These are phyloP conservation scores for Eimeria necatrix DNA, from an alignment of 169 alveolate genomes.

Conservation along the genomic window DNA sequence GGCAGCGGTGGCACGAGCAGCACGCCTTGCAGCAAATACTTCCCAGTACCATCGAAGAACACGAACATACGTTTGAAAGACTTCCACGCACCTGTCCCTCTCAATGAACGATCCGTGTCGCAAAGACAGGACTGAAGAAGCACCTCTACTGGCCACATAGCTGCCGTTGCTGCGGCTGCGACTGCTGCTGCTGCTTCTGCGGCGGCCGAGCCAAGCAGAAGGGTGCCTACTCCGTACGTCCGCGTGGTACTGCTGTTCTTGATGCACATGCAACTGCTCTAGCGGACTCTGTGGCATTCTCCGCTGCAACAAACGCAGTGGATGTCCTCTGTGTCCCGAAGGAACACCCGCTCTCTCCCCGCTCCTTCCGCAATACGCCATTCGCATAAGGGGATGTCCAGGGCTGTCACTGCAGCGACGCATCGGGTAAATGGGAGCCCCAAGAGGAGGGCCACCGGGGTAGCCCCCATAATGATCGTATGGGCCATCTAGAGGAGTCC, in stretches of 20 bases:
- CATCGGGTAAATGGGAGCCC: background rate
- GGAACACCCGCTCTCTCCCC: background rate
- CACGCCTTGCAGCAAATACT: no score
- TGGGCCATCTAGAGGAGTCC: background rate
- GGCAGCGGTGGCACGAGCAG: background rate
- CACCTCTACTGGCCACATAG: background rate
- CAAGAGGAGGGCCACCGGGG: background rate
- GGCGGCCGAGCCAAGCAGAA: background rate
- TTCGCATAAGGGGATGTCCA: background rate
- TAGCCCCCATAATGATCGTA: constrained; percentile 13
- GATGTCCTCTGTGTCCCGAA: background rate
- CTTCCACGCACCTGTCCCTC: background rate
- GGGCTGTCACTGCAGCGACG: constrained; percentile 13
- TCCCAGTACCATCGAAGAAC: background rate
- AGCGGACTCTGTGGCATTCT: background rate
- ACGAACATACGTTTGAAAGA: background rate
- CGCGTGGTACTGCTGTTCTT: no score
- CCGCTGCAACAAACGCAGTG: background rate
- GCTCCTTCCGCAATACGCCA: background rate
- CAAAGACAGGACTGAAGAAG: no score
- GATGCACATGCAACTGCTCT: no score
- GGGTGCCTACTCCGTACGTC: background rate
- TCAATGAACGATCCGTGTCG: background rate
- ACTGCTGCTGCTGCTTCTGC: constrained; percentile 18
- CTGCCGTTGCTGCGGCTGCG: background rate